Conservation (phyloP, 768 basidiomycete genomes). For the Suillus hirtellus region DNA sequence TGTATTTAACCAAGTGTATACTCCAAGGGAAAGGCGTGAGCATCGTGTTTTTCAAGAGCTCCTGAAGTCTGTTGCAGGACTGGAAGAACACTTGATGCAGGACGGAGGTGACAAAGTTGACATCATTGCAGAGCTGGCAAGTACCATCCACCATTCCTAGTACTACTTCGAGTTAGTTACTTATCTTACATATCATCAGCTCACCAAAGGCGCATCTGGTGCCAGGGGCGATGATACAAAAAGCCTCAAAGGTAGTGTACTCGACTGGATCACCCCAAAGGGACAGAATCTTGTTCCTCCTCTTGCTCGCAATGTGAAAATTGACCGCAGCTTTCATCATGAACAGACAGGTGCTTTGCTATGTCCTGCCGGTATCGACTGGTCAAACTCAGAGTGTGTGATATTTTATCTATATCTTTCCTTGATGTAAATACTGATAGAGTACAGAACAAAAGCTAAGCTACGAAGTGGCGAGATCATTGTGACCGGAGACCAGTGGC, state of each 20-base stretch:
- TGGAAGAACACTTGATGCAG: conserved; percentile 18
- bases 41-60: conserved; percentile 18
- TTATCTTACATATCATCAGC: not conserved
- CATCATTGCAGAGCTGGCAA: conserved; percentile 20
- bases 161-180: not conserved
- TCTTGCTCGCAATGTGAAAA: conserved; percentile 16
- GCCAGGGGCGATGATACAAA: conserved; percentile 20
- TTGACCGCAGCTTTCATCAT: conserved; percentile 19
- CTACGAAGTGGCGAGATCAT: conserved; percentile 16
- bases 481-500: conserved; percentile 29
- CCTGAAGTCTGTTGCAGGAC: conserved; percentile 15
- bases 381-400: conserved; percentile 20
- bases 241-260: conserved; percentile 21
- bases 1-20: not conserved
- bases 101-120: conserved; percentile 18
- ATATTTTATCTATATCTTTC: not conserved
- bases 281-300: conserved; percentile 16
- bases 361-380: conserved; percentile 24
- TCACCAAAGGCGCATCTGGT: conserved; percentile 20
- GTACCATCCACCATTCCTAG: not conserved
- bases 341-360: conserved; percentile 22
- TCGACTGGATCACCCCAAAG: conserved; percentile 28
- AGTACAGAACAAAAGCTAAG: conserved; percentile 6
- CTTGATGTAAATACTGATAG: not conserved
- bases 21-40: conserved; percentile 18